Evolutionary conservation across 306 rosid species (phyloP).

Genomic region (Pterocarpus santalinus): DNA sequence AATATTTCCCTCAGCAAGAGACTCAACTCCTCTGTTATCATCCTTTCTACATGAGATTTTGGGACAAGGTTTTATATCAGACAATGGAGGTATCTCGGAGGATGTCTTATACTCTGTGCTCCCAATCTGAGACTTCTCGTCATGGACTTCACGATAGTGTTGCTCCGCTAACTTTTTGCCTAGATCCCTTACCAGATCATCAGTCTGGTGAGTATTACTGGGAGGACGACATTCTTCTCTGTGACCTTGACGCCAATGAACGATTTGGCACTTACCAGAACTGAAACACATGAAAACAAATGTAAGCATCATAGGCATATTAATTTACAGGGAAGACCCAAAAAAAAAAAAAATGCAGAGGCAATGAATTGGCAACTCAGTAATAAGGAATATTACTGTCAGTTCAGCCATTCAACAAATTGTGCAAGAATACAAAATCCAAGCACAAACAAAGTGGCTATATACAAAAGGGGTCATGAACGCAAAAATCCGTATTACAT

Average conservation of each 20-base stretch:
- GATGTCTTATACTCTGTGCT: conserved; percentile 22
- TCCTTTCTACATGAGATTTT: conserved; percentile 50
- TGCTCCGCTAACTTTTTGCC: conserved; percentile 51
- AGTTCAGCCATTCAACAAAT: conserved; percentile 6
- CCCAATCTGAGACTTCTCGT: conserved; percentile 46
- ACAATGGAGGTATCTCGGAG: conserved; percentile 42
- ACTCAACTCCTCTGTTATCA: conserved; percentile 55
- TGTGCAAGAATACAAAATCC: conserved; percentile 25
- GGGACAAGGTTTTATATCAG: conserved; percentile 44
- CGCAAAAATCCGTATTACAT: not conserved
- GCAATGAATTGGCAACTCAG: not conserved
- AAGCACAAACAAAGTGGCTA: not conserved
- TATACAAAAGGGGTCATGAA: not conserved
- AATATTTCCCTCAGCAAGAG: conserved; percentile 48
- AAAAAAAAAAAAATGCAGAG: not conserved
- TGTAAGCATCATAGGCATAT: not conserved
- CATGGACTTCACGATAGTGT: conserved; percentile 46
- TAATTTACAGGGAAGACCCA: not conserved
- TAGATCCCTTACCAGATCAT: conserved; percentile 46
- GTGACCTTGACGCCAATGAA: conserved; percentile 95
- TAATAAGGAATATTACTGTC: not conserved
- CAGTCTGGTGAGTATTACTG: conserved; percentile 17
- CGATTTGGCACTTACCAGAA: conserved; percentile 89
- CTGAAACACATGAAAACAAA: conserved; percentile 56
- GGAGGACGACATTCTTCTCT: conserved; percentile 80